These are phyloP conservation scores for Aspergillus leporis DNA, from an alignment of 495 filamentous ascomycete genomes.

Conservation along the genomic window DNA sequence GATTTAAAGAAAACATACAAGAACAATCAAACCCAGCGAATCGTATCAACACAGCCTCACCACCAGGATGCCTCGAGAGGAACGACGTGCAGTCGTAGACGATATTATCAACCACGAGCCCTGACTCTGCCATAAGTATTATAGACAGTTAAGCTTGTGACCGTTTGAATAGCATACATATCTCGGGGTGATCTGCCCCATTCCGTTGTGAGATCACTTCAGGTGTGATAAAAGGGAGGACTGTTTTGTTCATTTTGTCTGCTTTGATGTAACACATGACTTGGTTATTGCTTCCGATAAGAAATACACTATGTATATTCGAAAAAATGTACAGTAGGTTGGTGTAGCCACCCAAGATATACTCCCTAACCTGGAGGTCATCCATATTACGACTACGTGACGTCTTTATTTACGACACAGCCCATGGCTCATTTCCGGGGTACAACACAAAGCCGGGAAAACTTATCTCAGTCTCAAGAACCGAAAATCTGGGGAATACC, in stretches of 20 bases:
- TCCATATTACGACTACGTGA: not conserved
- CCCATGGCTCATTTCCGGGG: not conserved
- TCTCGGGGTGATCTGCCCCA: conserved; percentile 1
- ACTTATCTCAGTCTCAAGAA: not conserved
- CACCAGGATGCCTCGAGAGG: not conserved
- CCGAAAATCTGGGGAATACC: not conserved
- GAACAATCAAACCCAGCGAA: conserved; percentile 7
- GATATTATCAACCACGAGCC: conserved; percentile 4
- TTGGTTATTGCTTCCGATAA: too few relatives aligned
- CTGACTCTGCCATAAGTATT: not conserved
- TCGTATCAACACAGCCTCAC: conserved; percentile 1
- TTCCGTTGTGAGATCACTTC: not conserved
- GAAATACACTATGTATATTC: too few relatives aligned
- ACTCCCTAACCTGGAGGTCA: too few relatives aligned
- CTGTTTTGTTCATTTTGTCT: not conserved
- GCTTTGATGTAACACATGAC: too few relatives aligned
- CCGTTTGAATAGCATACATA: not conserved
- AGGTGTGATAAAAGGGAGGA: not conserved
- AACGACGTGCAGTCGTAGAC: conserved; percentile 7
- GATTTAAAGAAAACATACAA: not conserved
- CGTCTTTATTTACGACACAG: not conserved
- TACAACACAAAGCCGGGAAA: not conserved
- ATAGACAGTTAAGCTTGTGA: not conserved
- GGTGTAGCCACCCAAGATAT: too few relatives aligned
- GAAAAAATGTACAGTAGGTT: too few relatives aligned